phyloP scores from a whole-genome alignment of 345 rosid species.

The Citrus sp. region DNA sequence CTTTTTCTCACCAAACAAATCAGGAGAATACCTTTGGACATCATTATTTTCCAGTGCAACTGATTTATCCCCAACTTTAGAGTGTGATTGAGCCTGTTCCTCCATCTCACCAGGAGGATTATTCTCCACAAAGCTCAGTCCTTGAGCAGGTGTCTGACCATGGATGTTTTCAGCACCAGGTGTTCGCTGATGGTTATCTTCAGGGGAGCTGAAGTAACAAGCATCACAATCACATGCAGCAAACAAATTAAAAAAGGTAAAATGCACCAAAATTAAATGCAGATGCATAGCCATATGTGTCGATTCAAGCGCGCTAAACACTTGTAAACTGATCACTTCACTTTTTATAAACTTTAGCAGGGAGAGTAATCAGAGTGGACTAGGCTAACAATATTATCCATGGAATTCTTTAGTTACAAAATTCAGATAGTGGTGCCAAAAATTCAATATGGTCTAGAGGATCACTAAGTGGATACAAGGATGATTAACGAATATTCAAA shows the following conservation, averaged over 20 bases:
- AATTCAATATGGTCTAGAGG: background rate
- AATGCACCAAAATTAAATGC: background rate
- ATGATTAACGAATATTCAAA: background rate
- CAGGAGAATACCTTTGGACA: constrained; percentile 55
- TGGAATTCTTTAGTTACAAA: background rate
- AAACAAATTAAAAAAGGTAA: background rate
- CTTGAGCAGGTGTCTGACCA: constrained; percentile 43
- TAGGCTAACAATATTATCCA: background rate
- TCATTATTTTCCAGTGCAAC: constrained; percentile 40
- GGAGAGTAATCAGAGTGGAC: background rate
- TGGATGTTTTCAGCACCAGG: constrained; percentile 46
- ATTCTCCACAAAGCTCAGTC: constrained; percentile 38
- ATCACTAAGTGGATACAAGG: background rate
- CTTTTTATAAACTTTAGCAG: background rate
- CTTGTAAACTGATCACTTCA: background rate
- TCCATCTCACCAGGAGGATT: constrained; percentile 25
- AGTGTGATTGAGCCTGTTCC: constrained; percentile 36
- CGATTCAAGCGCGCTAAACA: background rate
- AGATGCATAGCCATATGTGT: no score
- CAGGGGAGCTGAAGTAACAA: constrained; percentile 63
- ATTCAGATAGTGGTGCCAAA: background rate
- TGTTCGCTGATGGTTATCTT: constrained; percentile 41
- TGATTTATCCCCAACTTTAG: constrained; percentile 38
- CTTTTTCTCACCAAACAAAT: constrained; percentile 58
- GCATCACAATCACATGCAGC: background rate